phyloP scores from a whole-genome alignment of 768 basidiomycete genomes.

The Coprinopsis sp. region DNA sequence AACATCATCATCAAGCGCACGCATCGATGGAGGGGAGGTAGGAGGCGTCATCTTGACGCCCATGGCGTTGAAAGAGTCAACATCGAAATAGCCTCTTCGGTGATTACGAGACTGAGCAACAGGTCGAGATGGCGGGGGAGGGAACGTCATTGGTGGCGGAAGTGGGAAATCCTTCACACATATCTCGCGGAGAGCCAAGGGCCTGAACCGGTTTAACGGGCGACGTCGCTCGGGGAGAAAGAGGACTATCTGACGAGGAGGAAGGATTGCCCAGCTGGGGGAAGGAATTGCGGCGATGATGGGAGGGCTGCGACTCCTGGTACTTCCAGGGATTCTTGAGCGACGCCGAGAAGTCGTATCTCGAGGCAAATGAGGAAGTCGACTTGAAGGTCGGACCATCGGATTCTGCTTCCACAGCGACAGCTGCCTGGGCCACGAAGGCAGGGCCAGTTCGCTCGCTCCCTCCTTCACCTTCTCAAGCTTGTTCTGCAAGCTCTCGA shows the following conservation, averaged over 20 bases:
- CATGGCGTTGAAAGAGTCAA: constrained; percentile 22
- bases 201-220: constrained; percentile 12
- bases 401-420: constrained; percentile 14
- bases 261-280: constrained; percentile 34
- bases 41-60: constrained; percentile 44
- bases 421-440: constrained; percentile 11
- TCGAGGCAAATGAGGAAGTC: constrained; percentile 40
- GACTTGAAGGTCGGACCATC: constrained; percentile 29
- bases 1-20: not conserved
- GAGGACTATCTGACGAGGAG: constrained; percentile 35
- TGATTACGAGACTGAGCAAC: constrained; percentile 38
- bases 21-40: constrained; percentile 34
- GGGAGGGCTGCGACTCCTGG: constrained; percentile 19
- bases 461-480: constrained; percentile 58
- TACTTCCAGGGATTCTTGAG: constrained; percentile 46
- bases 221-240: not conserved
- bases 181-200: constrained; percentile 52
- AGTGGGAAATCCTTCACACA: constrained; percentile 29
- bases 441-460: constrained; percentile 22
- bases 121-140: constrained; percentile 16
- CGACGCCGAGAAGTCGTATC: constrained; percentile 56
- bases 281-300: constrained; percentile 44
- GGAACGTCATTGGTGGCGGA: constrained; percentile 24
- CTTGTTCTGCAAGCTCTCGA: constrained; percentile 59
- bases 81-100: constrained; percentile 54